Conservation (phyloP, 2,329 filamentous ascomycete species). For the Neofusicoccum sp. region DNA sequence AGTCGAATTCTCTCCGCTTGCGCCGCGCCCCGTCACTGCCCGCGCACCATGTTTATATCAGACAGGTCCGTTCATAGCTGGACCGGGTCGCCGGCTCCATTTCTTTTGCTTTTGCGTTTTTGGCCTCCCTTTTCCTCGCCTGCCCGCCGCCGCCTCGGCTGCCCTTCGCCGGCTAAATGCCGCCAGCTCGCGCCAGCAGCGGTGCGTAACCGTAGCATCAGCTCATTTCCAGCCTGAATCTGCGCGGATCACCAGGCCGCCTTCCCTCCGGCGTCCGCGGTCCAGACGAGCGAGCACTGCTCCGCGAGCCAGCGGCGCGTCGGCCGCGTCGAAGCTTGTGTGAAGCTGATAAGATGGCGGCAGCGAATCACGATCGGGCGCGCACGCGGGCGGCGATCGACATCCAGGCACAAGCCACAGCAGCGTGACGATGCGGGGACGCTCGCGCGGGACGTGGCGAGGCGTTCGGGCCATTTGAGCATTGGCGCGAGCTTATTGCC, state of each 20-base stretch:
- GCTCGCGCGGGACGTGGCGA: slow-evolving; percentile 21
- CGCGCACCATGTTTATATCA: slow-evolving; percentile 19
- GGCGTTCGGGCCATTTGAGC: slow-evolving; percentile 22
- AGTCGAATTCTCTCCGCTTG: slow-evolving; percentile 21
- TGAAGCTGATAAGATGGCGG: slow-evolving; percentile 10
- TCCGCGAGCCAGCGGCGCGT: not conserved
- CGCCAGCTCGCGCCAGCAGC: not conserved
- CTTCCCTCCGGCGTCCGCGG: not conserved
- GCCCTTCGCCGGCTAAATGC: slow-evolving; percentile 15
- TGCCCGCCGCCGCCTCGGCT: slow-evolving; percentile 6
- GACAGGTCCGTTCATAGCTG: slow-evolving; percentile 18
- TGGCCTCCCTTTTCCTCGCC: slow-evolving; percentile 10
- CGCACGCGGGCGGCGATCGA: not conserved
- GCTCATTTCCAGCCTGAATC: slow-evolving; percentile 19
- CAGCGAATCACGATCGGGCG: slow-evolving; percentile 5
- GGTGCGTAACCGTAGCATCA: slow-evolving; percentile 18
- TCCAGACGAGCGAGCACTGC: not conserved
- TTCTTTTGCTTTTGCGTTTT: slow-evolving; percentile 19
- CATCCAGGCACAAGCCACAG: slow-evolving; percentile 15
- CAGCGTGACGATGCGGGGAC: slow-evolving; percentile 19
- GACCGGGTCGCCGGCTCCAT: slow-evolving; percentile 17
- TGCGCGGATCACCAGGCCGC: slow-evolving; percentile 12
- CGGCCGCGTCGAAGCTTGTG: not conserved
- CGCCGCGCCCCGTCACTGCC: slow-evolving; percentile 14
- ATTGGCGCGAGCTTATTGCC: slow-evolving; percentile 21